Evolutionary conservation across 345 rosid species (phyloP).

Genomic region (Acer campestre): DNA sequence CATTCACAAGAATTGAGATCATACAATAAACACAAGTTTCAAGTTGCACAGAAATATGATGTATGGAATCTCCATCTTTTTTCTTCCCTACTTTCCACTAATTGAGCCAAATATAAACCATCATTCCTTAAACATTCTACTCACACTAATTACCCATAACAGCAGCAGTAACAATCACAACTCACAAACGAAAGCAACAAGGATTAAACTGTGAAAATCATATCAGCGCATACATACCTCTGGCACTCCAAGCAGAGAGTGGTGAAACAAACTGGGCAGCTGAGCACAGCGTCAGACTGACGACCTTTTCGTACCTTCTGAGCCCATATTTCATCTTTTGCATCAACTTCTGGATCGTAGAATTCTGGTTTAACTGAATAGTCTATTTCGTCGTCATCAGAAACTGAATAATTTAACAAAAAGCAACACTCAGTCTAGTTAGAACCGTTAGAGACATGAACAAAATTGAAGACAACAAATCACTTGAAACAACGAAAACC

Average conservation of each 20-base stretch:
- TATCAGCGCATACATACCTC: conserved; percentile 42
- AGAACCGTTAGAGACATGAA: background rate
- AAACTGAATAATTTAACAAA: conserved; percentile 42
- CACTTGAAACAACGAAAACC: too few relatives aligned
- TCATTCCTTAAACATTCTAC: too few relatives aligned
- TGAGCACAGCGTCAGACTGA: conserved; percentile 74
- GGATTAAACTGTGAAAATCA: too few relatives aligned
- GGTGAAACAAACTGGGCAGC: conserved; percentile 90
- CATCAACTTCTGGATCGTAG: conserved; percentile 71
- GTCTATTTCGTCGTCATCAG: conserved; percentile 79
- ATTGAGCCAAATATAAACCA: too few relatives aligned
- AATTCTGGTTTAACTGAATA: conserved; percentile 69
- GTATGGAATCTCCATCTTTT: too few relatives aligned
- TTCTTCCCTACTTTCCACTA: too few relatives aligned
- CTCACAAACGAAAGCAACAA: too few relatives aligned
- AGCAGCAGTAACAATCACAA: too few relatives aligned
- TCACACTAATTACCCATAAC: too few relatives aligned
- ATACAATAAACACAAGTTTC: background rate
- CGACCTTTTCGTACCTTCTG: conserved; percentile 52
- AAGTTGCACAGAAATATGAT: background rate
- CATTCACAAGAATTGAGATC: background rate
- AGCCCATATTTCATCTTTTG: conserved; percentile 71
- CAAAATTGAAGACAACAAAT: too few relatives aligned
- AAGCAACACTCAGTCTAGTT: background rate
- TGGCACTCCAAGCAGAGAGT: conserved; percentile 79